Conservation (phyloP, 2,329 filamentous ascomycete species). For the Fusarium drepaniforme region DNA sequence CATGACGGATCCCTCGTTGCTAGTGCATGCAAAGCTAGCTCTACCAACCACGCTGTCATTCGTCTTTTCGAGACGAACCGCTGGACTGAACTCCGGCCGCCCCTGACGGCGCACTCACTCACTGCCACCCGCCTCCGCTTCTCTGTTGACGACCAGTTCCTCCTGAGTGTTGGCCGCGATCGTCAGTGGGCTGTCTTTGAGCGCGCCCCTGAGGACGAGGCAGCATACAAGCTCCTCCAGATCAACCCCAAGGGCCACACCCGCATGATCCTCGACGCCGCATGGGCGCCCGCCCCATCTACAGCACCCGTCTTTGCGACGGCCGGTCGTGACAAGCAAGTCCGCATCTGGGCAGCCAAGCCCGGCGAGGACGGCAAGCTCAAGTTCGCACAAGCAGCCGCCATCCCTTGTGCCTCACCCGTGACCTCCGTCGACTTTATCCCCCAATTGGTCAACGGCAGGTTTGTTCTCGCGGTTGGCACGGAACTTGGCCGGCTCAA, state of each 20-base stretch:
- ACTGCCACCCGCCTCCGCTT: constrained; percentile 89
- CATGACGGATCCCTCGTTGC: constrained; percentile 83
- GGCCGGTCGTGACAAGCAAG: constrained; percentile 87
- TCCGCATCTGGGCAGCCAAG: constrained; percentile 75
- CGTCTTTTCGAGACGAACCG: constrained; percentile 87
- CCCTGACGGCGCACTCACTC: constrained; percentile 85
- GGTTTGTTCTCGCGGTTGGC: constrained; percentile 65
- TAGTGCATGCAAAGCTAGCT: constrained; percentile 93
- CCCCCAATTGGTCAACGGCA: constrained; percentile 46
- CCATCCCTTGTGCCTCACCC: constrained; percentile 67
- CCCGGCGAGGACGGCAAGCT: constrained; percentile 46
- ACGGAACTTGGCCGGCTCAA: constrained; percentile 66
- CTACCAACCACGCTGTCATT: constrained; percentile 93
- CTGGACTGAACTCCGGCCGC: constrained; percentile 90
- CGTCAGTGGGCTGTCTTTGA: constrained; percentile 90
- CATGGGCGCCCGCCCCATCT: constrained; percentile 77
- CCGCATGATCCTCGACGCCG: constrained; percentile 90
- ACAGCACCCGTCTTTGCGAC: constrained; percentile 76
- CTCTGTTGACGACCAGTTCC: constrained; percentile 76
- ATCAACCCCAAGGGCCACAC: constrained; percentile 87
- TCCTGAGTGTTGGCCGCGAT: constrained; percentile 92
- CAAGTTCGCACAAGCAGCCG: constrained; percentile 64
- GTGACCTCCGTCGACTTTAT: constrained; percentile 81
- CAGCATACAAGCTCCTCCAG: constrained; percentile 68
- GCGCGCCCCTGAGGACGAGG: constrained; percentile 54